These are phyloP conservation scores for Acacia concinna DNA, from an alignment of 331 rosid genomes.

Conservation along the genomic window DNA sequence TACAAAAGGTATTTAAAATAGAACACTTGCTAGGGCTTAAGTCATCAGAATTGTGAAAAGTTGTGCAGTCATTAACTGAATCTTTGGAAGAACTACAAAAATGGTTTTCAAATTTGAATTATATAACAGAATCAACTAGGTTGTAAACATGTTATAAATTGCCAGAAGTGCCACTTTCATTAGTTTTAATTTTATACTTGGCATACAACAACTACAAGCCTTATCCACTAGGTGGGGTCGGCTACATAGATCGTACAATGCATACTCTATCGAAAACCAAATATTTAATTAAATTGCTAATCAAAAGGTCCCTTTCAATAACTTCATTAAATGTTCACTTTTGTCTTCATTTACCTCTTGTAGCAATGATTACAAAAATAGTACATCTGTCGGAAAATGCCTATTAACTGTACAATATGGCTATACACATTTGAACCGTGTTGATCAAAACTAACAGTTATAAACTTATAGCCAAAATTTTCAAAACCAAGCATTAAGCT, in stretches of 20 bases:
- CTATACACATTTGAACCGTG: background rate
- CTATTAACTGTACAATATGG: constrained; percentile 9
- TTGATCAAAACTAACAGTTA: background rate
- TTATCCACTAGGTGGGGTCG: too few relatives aligned
- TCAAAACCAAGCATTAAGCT: background rate
- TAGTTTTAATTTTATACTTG: constrained; percentile 3
- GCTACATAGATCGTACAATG: too few relatives aligned
- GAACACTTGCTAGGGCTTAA: background rate
- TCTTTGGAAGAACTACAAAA: background rate
- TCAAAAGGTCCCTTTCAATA: too few relatives aligned
- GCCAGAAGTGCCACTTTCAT: background rate
- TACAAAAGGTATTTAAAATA: constrained; percentile 11
- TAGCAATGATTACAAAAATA: background rate
- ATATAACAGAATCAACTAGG: constrained; percentile 1
- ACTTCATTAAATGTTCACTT: too few relatives aligned
- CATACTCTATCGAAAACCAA: too few relatives aligned
- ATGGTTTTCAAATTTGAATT: background rate
- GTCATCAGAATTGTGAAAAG: constrained; percentile 16
- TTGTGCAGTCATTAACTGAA: background rate
- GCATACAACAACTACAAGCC: too few relatives aligned
- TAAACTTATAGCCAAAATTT: background rate
- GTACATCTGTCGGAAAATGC: background rate
- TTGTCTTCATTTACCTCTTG: background rate
- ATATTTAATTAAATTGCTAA: too few relatives aligned
- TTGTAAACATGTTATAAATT: background rate